Conservation (phyloP, 164 flowering plant species). For the Dillenia turbinata region DNA sequence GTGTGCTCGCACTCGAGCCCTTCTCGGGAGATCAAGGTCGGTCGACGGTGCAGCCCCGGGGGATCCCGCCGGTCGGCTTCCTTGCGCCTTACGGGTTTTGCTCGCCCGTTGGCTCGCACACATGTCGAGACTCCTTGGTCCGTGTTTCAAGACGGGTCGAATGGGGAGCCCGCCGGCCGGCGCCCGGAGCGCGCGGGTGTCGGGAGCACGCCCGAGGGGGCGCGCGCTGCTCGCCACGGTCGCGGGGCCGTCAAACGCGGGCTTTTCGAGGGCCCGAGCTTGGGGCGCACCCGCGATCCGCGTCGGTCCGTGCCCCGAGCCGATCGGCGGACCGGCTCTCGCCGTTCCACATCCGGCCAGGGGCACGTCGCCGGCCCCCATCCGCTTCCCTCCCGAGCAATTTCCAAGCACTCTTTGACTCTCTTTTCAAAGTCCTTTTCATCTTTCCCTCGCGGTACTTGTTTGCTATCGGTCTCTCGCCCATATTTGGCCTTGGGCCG, state of each 20-base stretch:
- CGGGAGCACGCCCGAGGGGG: background rate
- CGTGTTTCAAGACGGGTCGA: conserved; percentile 3
- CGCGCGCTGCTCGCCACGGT: conserved; percentile 2
- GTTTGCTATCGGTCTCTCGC: conserved; percentile 21
- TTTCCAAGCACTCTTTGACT: conserved; percentile 21
- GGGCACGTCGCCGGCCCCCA: background rate
- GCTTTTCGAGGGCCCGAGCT: conserved; percentile 2
- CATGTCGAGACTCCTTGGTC: conserved; percentile 5
- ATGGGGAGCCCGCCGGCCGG: too few relatives aligned
- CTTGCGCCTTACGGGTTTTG: conserved; percentile 14
- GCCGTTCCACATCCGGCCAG: background rate
- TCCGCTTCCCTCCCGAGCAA: conserved; percentile 19
- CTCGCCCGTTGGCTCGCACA: conserved; percentile 9
- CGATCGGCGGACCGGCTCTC: background rate
- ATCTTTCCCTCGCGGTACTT: conserved; percentile 23
- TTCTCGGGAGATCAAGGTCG: conserved; percentile 3
- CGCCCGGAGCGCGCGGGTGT: background rate
- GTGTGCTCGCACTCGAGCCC: background rate
- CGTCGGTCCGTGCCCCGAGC: too few relatives aligned
- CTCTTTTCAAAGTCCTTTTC: conserved; percentile 24
- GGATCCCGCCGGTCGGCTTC: conserved; percentile 16
- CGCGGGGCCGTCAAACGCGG: background rate
- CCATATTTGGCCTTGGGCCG: conserved; percentile 15
- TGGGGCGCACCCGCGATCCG: too few relatives aligned
- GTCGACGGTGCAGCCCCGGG: conserved; percentile 12